Conservation (phyloP, 192 early-diverging fungal genomes). For the Dimargaris cristalligena region DNA sequence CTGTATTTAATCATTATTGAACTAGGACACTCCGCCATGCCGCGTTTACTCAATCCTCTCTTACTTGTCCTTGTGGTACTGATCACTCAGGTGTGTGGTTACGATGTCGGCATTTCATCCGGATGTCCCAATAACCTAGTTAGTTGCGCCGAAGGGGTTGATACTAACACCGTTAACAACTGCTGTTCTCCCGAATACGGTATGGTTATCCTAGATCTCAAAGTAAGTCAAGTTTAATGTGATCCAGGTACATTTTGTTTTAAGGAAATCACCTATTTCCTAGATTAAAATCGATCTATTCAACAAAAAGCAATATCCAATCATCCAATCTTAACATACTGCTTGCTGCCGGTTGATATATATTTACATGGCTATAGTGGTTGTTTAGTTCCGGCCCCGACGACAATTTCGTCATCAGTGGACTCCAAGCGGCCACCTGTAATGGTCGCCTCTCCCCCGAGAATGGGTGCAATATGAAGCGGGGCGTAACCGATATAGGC, state of each 20-base stretch:
- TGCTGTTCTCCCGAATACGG: background rate
- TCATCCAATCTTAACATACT: background rate
- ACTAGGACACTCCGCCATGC: too few species aligned
- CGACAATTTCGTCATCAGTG: background rate
- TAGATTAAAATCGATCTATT: background rate
- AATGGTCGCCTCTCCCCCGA: background rate
- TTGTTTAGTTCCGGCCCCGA: background rate
- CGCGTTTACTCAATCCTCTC: too few species aligned
- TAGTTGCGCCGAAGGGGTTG: background rate
- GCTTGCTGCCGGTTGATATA: background rate
- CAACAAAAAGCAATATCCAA: background rate
- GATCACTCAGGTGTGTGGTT: background rate
- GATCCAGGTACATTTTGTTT: background rate
- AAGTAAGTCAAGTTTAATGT: background rate
- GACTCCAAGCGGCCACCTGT: background rate
- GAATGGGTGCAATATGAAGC: background rate
- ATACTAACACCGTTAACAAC: background rate
- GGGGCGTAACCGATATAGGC: background rate
- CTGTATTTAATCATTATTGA: too few species aligned
- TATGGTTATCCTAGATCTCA: background rate
- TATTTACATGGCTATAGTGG: background rate
- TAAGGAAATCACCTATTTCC: background rate
- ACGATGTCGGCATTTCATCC: background rate
- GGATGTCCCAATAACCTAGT: background rate
- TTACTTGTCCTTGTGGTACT: background rate